phyloP scores from a whole-genome alignment of 2,329 filamentous ascomycete genomes.

The Talaromyces amestolkiae region DNA sequence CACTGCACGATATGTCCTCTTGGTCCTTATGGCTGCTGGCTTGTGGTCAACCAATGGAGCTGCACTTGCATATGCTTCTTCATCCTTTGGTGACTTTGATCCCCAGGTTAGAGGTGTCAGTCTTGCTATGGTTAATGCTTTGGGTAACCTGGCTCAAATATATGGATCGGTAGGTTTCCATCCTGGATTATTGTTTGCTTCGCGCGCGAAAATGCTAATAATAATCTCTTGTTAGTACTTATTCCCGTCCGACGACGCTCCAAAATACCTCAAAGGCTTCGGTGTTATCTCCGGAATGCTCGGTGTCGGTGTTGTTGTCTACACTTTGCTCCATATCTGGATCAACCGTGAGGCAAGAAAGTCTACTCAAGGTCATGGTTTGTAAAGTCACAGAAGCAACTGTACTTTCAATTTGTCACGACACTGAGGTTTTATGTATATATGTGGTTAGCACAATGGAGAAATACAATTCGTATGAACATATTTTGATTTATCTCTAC shows the following conservation, averaged over 20 bases:
- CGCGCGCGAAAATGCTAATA: too few relatives aligned
- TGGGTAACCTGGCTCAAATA: slow-evolving; percentile 56
- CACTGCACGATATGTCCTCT: slow-evolving; percentile 53
- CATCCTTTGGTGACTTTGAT: slow-evolving; percentile 51
- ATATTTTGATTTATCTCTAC: not conserved
- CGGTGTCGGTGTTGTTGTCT: too few relatives aligned
- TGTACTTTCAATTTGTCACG: not conserved
- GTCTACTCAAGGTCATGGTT: not conserved
- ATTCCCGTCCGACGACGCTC: too few relatives aligned
- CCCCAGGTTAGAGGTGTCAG: slow-evolving; percentile 53
- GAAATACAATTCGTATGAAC: not conserved
- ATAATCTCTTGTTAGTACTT: too few relatives aligned
- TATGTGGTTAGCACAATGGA: not conserved
- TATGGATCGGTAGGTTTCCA: slow-evolving; percentile 41
- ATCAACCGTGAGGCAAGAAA: not conserved
- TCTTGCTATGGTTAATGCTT: slow-evolving; percentile 53
- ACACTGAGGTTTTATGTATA: not conserved
- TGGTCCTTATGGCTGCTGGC: slow-evolving; percentile 57
- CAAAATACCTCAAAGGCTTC: too few relatives aligned
- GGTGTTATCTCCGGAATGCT: too few relatives aligned
- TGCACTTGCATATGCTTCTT: slow-evolving; percentile 52
- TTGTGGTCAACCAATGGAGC: slow-evolving; percentile 55
- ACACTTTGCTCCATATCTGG: too few relatives aligned
- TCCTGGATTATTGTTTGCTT: too few relatives aligned
- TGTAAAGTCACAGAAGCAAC: not conserved